Base-by-base conservation (phyloP, 345 rosid genomes). In the Brassica carinata region DNA sequence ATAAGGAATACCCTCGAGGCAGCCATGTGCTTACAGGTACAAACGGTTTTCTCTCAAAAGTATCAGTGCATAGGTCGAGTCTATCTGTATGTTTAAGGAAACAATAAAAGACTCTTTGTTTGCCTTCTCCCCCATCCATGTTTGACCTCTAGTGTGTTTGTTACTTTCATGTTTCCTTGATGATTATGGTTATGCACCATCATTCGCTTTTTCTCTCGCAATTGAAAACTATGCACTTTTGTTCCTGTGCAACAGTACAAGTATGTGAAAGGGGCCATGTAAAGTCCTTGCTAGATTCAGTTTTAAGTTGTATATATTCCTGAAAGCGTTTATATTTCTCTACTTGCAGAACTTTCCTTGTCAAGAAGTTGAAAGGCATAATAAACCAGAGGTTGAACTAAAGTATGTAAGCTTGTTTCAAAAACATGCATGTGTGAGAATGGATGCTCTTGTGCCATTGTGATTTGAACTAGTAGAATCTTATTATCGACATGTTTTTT, bases 281-380 rank as follows among this genome's bases (percentile, higher is more conserved):
- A 14, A 59, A 72, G 55, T 34, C 43, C 62, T 59, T 67, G 71
- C 76, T 29, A 69, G 8, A 30, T 40, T 73, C 72, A 70, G 51
- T 58, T 67, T 70, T 30, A 45, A 71, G 19, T 19, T 19, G 61
- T 73, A 14, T 73, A 48, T 45, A 62, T 64, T 59, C 65, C 45
- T 83, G 70, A 78, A 65, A 74, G 64, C 36, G 18, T 74, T 31
- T 76, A 38, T 31, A 10, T 76, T 40, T 71, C 43, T 69, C 13
- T 85, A 5, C 72, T 76, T 74, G 85, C 90, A 96, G 98, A 96
- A 93, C 77, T 96, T 96, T 83, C 99, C 99, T 68, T 96, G 99
- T 85, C 99, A 96, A 89, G 99, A 96, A 89, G 99, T 96, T 77
- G 98, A 96, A 80, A 89, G 99, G 89, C 98, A 96, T 87, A 96